Evolutionary conservation across 768 basidiomycete species (phyloP).

Genomic region (Mycena rebaudengoi): DNA sequence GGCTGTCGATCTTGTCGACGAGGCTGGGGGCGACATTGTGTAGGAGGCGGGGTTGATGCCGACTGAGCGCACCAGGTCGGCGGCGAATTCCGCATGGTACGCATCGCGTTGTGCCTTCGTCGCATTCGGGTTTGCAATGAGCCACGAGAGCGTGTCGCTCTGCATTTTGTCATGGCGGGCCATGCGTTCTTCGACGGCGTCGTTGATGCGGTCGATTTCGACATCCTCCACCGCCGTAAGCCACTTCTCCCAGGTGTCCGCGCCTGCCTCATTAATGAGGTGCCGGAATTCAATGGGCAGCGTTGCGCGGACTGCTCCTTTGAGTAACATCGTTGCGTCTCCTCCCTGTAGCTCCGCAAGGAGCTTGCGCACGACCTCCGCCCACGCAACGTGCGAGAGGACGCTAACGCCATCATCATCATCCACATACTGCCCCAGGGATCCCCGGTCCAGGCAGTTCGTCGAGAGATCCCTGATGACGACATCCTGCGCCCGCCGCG

Average conservation of each 20-base stretch:
- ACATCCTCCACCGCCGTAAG: constrained; percentile 12
- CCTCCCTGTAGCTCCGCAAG: not conserved
- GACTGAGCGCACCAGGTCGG: too few species aligned
- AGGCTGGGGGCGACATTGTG: too few species aligned
- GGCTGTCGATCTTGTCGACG: too few species aligned
- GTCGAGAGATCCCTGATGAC: not conserved
- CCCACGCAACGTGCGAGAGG: not conserved
- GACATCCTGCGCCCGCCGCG: too few species aligned
- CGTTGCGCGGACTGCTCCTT: not conserved
- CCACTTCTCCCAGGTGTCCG: constrained; percentile 7
- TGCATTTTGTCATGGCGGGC: not conserved
- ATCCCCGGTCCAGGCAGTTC: not conserved
- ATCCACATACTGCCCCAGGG: not conserved
- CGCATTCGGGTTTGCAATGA: not conserved
- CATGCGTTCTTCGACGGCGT: not conserved
- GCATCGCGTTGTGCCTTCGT: not conserved
- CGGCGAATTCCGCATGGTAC: not conserved
- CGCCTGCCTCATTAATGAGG: not conserved
- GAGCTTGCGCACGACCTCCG: not conserved
- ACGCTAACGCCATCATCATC: not conserved
- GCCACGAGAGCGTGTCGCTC: not conserved
- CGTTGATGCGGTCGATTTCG: not conserved
- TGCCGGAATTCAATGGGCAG: constrained; percentile 7
- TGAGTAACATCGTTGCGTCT: constrained; percentile 10
- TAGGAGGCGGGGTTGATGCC: too few species aligned